Evolutionary conservation across 2,329 filamentous ascomycete genomes (phyloP).

Genomic region (Thielaviopsis ethacetica): DNA sequence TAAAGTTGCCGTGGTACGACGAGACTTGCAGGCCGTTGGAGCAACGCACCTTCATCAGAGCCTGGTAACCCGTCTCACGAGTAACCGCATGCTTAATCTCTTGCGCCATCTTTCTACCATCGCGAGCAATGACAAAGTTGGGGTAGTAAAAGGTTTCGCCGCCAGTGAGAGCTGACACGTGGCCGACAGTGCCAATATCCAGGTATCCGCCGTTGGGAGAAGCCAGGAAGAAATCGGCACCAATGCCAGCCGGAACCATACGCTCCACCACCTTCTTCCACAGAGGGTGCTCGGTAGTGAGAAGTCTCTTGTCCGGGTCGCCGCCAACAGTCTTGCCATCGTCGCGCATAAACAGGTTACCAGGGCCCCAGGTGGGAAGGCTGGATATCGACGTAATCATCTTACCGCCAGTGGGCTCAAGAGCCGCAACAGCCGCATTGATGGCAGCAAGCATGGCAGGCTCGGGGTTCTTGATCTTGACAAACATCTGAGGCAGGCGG

Average conservation of each 20-base stretch:
- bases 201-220: conserved; percentile 81
- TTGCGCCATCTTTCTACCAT: conserved; percentile 65
- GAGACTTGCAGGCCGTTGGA: conserved; percentile 90
- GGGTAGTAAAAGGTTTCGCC: conserved; percentile 95
- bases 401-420: conserved; percentile 81
- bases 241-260: conserved; percentile 74
- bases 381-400: conserved; percentile 74
- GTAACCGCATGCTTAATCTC: conserved; percentile 79
- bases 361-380: conserved; percentile 85
- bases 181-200: conserved; percentile 81
- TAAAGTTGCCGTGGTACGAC: conserved; percentile 90
- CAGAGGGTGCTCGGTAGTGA: conserved; percentile 73
- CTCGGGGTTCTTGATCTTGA: conserved; percentile 75
- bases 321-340: conserved; percentile 73
- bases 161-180: conserved; percentile 75
- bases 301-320: conserved; percentile 82
- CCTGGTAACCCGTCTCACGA: conserved; percentile 86
- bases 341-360: conserved; percentile 69
- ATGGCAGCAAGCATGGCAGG: conserved; percentile 73
- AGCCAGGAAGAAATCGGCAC: conserved; percentile 87
- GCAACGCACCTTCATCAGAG: conserved; percentile 95
- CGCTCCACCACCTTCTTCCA: conserved; percentile 79
- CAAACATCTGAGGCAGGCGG: conserved; percentile 72
- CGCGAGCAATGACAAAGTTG: conserved; percentile 80
- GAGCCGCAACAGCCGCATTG: conserved; percentile 66